These are phyloP conservation scores for Fusarium compactum DNA, from an alignment of 2,329 filamentous ascomycete genomes.

Conservation along the genomic window DNA sequence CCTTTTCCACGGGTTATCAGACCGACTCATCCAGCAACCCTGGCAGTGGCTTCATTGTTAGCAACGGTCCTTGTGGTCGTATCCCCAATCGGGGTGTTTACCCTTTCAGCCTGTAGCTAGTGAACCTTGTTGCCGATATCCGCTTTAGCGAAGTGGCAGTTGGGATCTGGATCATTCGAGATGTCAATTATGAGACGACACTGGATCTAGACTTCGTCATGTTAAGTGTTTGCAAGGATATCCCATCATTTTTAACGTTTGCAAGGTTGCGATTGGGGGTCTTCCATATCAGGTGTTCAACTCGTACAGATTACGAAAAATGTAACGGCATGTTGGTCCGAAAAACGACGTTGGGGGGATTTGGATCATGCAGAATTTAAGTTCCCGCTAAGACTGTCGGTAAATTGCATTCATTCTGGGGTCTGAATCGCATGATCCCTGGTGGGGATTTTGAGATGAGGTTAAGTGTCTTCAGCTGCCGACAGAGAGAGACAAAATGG, in stretches of 20 bases:
- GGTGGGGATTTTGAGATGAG: not conserved
- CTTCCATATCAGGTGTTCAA: not conserved
- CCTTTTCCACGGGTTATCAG: not conserved
- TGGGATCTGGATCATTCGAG: not conserved
- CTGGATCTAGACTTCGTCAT: not conserved
- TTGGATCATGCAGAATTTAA: not conserved
- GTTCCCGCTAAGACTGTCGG: not conserved
- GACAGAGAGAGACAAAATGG: not conserved
- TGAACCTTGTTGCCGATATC: not conserved
- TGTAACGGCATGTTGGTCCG: not conserved
- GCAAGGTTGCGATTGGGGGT: not conserved
- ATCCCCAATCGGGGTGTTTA: not conserved
- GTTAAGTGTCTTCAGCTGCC: not conserved
- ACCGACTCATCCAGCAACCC: rapidly evolving
- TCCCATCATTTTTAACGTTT: not conserved
- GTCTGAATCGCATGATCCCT: not conserved
- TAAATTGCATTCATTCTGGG: not conserved
- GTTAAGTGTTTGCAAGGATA: not conserved
- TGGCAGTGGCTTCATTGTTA: not conserved
- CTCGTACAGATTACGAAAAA: not conserved
- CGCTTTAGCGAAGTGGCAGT: not conserved
- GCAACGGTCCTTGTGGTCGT: not conserved
- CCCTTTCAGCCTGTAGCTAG: no score
- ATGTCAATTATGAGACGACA: not conserved
- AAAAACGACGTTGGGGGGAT: not conserved